Percentiles rank a stretch among this genome's conserved stretches.
Conservation (phyloP, 306 rosid genomes). For the Lotus japonicus region DNA sequence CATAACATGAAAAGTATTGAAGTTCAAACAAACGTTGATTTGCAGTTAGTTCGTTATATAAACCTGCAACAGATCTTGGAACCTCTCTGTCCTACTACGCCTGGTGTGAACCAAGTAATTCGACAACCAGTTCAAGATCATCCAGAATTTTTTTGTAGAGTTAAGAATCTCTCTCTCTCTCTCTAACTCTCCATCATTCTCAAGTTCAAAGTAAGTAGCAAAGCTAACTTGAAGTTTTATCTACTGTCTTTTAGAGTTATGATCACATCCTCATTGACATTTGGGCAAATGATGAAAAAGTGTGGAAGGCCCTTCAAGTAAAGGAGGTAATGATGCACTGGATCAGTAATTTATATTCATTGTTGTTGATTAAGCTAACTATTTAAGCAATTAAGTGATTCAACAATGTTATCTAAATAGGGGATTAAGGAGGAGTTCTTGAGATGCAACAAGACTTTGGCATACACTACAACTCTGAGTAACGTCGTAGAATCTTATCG, state of each 20-base stretch:
- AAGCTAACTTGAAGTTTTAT: not conserved
- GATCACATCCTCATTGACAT: slow-evolving; percentile 13
- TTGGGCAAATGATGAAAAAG: slow-evolving; percentile 41
- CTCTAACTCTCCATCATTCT: not conserved
- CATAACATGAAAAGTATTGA: not conserved
- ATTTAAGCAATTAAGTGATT: not conserved
- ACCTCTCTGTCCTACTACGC: slow-evolving; percentile 22
- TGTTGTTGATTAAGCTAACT: not conserved
- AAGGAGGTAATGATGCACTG: slow-evolving; percentile 26
- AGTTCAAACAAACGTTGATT: not conserved
- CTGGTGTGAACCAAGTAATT: slow-evolving; percentile 9
- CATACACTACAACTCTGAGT: not conserved
- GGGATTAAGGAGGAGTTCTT: slow-evolving; percentile 28
- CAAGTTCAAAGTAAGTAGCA: not conserved
- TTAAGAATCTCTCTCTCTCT: slow-evolving; percentile 1
- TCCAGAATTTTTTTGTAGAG: slow-evolving; percentile 21
- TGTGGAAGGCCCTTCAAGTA: slow-evolving; percentile 27
- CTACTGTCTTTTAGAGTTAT: slow-evolving; percentile 10
- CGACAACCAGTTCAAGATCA: not conserved
- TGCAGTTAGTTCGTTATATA: slow-evolving; percentile 31
- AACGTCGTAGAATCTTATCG: slow-evolving; percentile 7
- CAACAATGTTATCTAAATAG: not conserved
- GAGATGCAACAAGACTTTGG: slow-evolving; percentile 33
- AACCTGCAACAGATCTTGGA: slow-evolving; percentile 24
- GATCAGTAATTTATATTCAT: not conserved